Evolutionary conservation across 805 yeast genomes (phyloP).

Genomic region (Teunomyces panamensis): DNA sequence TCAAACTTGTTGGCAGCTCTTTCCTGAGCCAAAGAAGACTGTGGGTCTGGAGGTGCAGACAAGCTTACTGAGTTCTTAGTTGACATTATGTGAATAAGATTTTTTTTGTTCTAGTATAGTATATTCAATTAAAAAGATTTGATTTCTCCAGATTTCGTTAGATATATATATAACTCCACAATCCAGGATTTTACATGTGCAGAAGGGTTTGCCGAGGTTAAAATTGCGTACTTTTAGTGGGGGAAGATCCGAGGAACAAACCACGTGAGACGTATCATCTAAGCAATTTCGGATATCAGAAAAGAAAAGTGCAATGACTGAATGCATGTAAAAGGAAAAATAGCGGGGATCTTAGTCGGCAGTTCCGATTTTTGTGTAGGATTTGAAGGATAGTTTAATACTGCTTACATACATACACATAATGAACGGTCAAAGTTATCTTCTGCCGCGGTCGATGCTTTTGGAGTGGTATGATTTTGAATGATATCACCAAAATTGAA

Average conservation of each 20-base stretch:
- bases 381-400: no score
- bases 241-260: constrained; percentile 7
- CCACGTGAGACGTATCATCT: background rate
- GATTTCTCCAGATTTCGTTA: constrained; percentile 2
- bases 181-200: constrained; percentile 7
- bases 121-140: background rate
- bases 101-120: background rate
- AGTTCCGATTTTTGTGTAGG: background rate
- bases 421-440: background rate
- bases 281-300: background rate
- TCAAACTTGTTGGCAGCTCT: constrained; percentile 42
- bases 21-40: constrained; percentile 37
- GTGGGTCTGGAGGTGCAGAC: constrained; percentile 28
- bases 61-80: constrained; percentile 9
- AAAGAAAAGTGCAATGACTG: background rate
- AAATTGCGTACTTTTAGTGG: background rate
- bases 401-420: background rate
- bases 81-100: constrained; percentile 4
- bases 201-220: constrained; percentile 3
- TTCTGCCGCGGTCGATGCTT: background rate
- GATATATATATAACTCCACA: constrained; percentile 5
- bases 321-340: background rate
- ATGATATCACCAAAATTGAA: no score
- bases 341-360: background rate
- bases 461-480: background rate